Base-by-base conservation (phyloP, 495 filamentous ascomycete genomes). In the Diplogelasinospora grovesii region DNA sequence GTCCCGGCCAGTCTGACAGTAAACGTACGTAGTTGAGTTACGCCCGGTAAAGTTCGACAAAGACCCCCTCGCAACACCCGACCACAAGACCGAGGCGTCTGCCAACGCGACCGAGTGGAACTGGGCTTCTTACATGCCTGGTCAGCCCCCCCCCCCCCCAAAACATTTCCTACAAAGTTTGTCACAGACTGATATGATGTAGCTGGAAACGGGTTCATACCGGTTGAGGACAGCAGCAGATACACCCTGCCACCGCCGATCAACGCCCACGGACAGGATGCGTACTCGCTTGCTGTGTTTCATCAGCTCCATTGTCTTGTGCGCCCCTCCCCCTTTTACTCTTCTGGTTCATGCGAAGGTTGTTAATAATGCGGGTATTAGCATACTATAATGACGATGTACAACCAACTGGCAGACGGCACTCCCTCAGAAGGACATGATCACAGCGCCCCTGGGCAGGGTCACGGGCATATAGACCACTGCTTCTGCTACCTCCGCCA, bases 401-500 rank as follows among this genome's bases (percentile, higher is more conserved):
- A 35, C 25, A 41, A 47, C 38, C 10, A 22, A 10, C 24, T 47
- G 4, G 14, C 26, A 23, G 41, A 31, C 33, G 27, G 16, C 14
- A 18, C n/a, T n/a, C n/a, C n/a, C n/a, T n/a, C n/a, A n/a, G n/a
- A n/a, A n/a, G n/a, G n/a, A n/a, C n/a, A n/a, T n/a, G n/a, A n/a
- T n/a, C n/a, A n/a, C n/a, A n/a, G n/a, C n/a, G n/a, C n/a, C 30
- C 65, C 62, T 1, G 32, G 47, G 16, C 61, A 68, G 36, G 60
- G 61, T 22, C 49, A 62, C 3, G 68, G 66, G 67, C 69, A 70
- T 18, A 37, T 70, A 15, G 56, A 42, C 32, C 69, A 73, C 36
- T 73, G 69, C 53, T 66, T 73, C 39, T 65, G 69, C 21, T 73
- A 71, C 35, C 36, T 71, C 33, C 57, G 69, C 10, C 69, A 71